Evolutionary conservation across 805 yeast species (phyloP).

Genomic region (Ogataea corticis): DNA sequence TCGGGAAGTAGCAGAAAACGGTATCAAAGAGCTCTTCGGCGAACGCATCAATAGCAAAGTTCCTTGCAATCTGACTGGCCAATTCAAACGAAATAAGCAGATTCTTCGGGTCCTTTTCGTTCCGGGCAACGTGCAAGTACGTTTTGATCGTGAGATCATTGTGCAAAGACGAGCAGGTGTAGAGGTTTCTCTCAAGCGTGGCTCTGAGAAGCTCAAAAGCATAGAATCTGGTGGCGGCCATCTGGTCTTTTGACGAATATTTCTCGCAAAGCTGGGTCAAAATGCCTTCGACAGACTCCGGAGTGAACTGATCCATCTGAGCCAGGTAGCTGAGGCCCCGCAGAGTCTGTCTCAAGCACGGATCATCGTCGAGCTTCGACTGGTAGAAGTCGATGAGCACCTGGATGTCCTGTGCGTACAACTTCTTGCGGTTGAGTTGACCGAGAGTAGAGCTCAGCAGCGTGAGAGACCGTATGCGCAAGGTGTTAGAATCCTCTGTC

Average conservation of each 20-base stretch:
- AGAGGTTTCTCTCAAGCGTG: constrained; percentile 34
- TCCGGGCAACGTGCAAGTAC: constrained; percentile 69
- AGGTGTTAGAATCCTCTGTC: constrained; percentile 46
- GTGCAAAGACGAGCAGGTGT: constrained; percentile 22
- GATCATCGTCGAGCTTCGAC: constrained; percentile 67
- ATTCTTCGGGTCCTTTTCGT: constrained; percentile 95
- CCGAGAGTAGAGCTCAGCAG: constrained; percentile 42
- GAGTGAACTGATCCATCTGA: constrained; percentile 48
- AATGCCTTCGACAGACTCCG: constrained; percentile 38
- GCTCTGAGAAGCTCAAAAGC: constrained; percentile 53
- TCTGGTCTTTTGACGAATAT: constrained; percentile 57
- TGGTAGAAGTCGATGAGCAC: constrained; percentile 58
- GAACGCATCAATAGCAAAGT: constrained; percentile 41
- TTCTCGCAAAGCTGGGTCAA: constrained; percentile 36
- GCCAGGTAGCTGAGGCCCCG: constrained; percentile 55
- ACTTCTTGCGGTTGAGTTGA: constrained; percentile 25
- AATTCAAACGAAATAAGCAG: constrained; percentile 67
- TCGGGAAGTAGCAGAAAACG: constrained; percentile 93
- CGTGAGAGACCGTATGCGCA: constrained; percentile 41
- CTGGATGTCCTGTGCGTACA: constrained; percentile 45
- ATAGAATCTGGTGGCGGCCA: constrained; percentile 62
- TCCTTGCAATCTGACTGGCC: constrained; percentile 46
- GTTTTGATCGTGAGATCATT: constrained; percentile 50
- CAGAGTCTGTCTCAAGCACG: constrained; percentile 52
- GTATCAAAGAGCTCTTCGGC: constrained; percentile 80